Evolutionary conservation across 306 rosid genomes (phyloP).

Genomic region (Rubus parviflorus): DNA sequence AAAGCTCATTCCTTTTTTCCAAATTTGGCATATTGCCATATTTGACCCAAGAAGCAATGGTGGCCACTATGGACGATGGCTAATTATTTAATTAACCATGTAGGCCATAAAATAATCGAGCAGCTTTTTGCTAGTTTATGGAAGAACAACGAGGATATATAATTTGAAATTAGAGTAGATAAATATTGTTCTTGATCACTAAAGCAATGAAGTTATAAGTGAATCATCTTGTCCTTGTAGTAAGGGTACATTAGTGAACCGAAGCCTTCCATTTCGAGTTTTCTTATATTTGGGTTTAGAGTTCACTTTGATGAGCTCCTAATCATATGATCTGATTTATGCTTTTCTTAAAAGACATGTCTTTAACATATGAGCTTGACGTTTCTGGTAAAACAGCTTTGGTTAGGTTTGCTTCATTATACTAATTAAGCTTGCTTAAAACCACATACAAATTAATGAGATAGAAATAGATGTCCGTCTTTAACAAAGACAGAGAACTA

Average conservation of each 20-base stretch:
- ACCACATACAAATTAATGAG: not conserved
- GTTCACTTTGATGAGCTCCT: not conserved
- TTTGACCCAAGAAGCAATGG: not conserved
- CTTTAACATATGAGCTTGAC: not conserved
- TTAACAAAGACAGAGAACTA: not conserved
- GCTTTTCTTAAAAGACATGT: conserved; percentile 5
- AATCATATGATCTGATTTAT: not conserved
- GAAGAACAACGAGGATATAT: no score
- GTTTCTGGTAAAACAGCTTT: not conserved
- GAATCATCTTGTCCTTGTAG: not conserved
- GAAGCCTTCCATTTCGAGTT: not conserved
- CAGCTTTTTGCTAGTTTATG: not conserved
- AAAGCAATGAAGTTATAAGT: not conserved
- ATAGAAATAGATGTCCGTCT: not conserved
- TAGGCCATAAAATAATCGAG: not conserved
- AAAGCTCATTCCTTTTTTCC: not conserved
- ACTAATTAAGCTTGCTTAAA: not conserved
- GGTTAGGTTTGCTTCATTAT: not conserved
- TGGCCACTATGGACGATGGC: conserved; percentile 2
- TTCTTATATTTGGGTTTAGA: not conserved
- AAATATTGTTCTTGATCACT: not conserved
- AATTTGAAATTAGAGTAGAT: not conserved
- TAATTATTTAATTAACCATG: not conserved
- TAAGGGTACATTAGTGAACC: not conserved
- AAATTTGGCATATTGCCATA: conserved; percentile 1